Conservation (phyloP, 768 basidiomycete species). For the Mrakia blollopis region DNA sequence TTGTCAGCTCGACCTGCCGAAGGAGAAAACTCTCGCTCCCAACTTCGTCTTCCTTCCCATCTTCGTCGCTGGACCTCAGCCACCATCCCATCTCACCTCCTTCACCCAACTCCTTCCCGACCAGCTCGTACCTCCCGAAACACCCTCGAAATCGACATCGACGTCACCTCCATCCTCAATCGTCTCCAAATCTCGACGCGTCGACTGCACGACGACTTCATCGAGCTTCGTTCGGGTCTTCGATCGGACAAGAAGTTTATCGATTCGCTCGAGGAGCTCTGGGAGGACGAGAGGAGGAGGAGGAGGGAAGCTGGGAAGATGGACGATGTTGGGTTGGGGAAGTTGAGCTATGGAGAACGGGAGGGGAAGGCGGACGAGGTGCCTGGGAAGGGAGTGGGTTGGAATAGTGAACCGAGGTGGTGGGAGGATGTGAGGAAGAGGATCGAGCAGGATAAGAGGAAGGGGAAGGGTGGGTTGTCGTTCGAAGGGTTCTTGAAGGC, state of each 20-base stretch:
- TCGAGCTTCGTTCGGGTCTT: constrained; percentile 54
- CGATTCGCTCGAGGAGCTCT: constrained; percentile 81
- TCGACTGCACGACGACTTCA: constrained; percentile 60
- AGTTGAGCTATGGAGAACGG: constrained; percentile 55
- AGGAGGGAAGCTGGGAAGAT: constrained; percentile 56
- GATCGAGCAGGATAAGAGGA: constrained; percentile 52
- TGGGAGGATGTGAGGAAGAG: constrained; percentile 66
- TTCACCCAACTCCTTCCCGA: constrained; percentile 34
- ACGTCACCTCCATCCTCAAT: constrained; percentile 79
- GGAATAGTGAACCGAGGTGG: constrained; percentile 58
- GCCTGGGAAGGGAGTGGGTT: constrained; percentile 44
- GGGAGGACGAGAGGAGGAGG: constrained; percentile 89
- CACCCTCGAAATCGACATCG: constrained; percentile 73
- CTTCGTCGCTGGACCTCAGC: constrained; percentile 2
- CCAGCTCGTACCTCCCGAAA: constrained; percentile 29
- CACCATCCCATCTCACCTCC: constrained; percentile 18
- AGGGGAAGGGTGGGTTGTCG: constrained; percentile 33
- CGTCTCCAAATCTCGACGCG: constrained; percentile 62
- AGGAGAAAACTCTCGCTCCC: neutral
- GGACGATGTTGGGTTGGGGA: constrained; percentile 52
- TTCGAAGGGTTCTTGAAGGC: constrained; percentile 20
- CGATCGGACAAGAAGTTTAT: constrained; percentile 65
- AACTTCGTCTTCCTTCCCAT: constrained; percentile 13
- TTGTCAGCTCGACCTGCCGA: neutral
- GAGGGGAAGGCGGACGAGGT: constrained; percentile 35